Conservation (phyloP, 75 land plant genomes). For the Selaginella tamariscina region DNA sequence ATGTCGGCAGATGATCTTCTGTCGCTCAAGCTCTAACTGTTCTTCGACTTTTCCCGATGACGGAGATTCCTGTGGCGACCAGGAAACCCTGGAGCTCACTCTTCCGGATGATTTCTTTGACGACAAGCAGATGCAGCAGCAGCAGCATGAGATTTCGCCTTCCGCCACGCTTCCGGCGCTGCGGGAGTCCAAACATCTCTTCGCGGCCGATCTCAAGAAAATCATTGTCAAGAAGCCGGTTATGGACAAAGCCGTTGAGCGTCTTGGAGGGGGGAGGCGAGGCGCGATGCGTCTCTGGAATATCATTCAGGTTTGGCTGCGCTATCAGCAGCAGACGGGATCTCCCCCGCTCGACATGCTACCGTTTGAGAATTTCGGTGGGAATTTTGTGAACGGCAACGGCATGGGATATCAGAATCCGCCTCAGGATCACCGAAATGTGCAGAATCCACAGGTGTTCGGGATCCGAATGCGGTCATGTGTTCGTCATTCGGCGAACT, state of each 20-base stretch:
- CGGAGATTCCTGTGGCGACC: not conserved
- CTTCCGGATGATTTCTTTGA: not conserved
- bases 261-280: slow-evolving; percentile 52
- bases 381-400: not conserved
- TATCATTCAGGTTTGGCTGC: slow-evolving; percentile 59
- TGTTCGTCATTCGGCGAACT: too few relatives aligned
- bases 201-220: slow-evolving; percentile 42
- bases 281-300: slow-evolving; percentile 55
- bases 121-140: not conserved
- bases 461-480: too few relatives aligned
- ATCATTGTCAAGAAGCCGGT: slow-evolving; percentile 60
- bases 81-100: not conserved
- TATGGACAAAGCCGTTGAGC: slow-evolving; percentile 45
- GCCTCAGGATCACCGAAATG: not conserved
- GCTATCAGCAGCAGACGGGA: slow-evolving; percentile 18
- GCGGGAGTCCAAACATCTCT: not conserved
- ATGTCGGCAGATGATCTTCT: not conserved
- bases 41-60: not conserved
- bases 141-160: not conserved
- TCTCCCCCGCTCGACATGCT: not conserved
- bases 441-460: not conserved
- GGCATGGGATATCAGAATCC: too few relatives aligned
- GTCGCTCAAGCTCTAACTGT: not conserved
- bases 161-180: not conserved
- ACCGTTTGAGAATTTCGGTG: not conserved